Base-by-base conservation (phyloP, 2,329 filamentous ascomycete genomes). In the Ceratocystis huliohia region DNA sequence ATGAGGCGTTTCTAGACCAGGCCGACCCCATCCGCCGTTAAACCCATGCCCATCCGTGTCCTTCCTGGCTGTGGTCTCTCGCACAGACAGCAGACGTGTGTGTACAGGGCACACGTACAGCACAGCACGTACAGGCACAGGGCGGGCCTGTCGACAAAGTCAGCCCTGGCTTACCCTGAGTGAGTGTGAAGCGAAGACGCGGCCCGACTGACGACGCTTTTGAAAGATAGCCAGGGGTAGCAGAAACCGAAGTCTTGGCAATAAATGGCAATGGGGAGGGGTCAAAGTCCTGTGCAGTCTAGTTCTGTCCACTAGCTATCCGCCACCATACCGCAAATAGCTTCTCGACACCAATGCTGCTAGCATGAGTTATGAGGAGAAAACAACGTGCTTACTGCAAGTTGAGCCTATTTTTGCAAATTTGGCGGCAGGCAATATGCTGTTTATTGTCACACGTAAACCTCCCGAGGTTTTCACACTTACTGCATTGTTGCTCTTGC, bases 41-140 rank as follows among this genome's bases (percentile, higher is more conserved):
- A 15, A 59, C 33, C 56, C 56, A 59, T 59, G 56, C 30, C 53
- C 56, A 53, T 53, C 20, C 20, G 15, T 62, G 37, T 45, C 37
- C 17, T 61, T 61, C 2, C 57, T 61, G 33, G 37, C 30, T 61
- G 57, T 25, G 20, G 59, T n/a, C n/a, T 33, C 41, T 62, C 33
- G 56, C 56, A 59, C 56, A 59, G 56, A 59, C 56, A 33, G 17
- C 8, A 59, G 56, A 59, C 56, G 33, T 59, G 25, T 59, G 56
- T 41, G 37, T 41, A 41, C 30, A 41, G 37, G 37, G 37, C 13
- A 41, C 4, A 41, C 37, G 37, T 59, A 57, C 15, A 53, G 48
- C n/a, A 25, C n/a, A 53, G 7, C n/a, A n/a, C 48, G 15, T 30
- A 33, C 53, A 57, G 28, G 25, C n/a, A 53, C 48, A 53, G 48